Base-by-base conservation (phyloP, 805 yeast genomes). In the Teunomyces atbi region DNA sequence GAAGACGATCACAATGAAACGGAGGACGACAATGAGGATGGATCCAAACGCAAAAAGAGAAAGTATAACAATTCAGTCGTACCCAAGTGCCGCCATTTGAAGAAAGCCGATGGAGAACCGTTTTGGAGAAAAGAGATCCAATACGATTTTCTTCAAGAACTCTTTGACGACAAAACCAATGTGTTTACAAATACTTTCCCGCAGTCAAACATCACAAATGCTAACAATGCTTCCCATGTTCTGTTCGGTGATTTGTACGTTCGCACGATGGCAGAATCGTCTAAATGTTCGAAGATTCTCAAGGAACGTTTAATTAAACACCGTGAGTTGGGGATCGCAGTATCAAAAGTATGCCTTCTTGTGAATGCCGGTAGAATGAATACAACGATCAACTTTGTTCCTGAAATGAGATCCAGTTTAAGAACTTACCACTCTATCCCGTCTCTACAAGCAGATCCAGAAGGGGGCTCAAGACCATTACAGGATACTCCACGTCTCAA, bases 401-500 rank as follows among this genome's bases (percentile, higher is more conserved):
- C 95, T 18, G 97, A 90, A 59, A 92, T 92, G 98, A 84, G 89
- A 56, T 89, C 96, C 0, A 92, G 90, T 54, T 74, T 92, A 51
- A 76, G 99, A 58, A 91, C 97, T 0, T 92, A 87, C 61, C 97
- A 92, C 66, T 86, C 96, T 10, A 89, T 92, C 28, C 99, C 99
- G 0, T 82, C 90, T 8, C 71, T 92, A 36, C 97, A 92, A 62
- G 82, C 85, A 2, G 81, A 79, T 47, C 76, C 84, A 13, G 78
- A 74, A 44, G 75, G 65, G 27, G 55, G 73, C 39, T 57, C 69
- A 12, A 89, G 86, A 61, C 94, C 89, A 47, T 72, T 92, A 33
- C 98, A 92, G 66, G 98, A 92, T 60, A 94, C 98, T 0, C 98
- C 98, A 2, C 74, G 98, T 45, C 76, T 92, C 51, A 92, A 92